Evolutionary conservation across 805 yeast genomes (phyloP).

Genomic region (Naumovozyma dairenensis): DNA sequence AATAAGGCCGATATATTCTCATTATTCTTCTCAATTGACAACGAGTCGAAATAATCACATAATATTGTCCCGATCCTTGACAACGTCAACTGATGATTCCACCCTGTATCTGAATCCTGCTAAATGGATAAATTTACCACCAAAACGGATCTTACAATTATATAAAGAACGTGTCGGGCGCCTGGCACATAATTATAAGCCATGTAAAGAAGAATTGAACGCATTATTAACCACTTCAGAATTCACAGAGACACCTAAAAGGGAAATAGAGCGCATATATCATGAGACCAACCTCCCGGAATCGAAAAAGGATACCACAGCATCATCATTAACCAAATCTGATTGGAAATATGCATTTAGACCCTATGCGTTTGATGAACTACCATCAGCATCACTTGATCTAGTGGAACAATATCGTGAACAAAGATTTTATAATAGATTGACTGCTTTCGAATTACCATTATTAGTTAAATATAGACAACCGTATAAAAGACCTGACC

Average conservation of each 20-base stretch:
- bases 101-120: constrained; percentile 48
- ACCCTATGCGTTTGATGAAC: constrained; percentile 52
- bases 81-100: not conserved
- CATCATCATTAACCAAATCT: not conserved
- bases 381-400: constrained; percentile 63
- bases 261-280: constrained; percentile 31
- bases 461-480: constrained; percentile 66
- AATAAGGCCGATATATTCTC: no score
- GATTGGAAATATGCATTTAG: constrained; percentile 6
- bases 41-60: no score
- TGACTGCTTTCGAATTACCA: constrained; percentile 91
- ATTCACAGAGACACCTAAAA: constrained; percentile 32
- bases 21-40: no score
- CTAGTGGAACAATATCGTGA: constrained; percentile 62
- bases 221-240: constrained; percentile 44
- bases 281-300: constrained; percentile 6
- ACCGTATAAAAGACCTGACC: constrained; percentile 44
- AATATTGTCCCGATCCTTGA: no score
- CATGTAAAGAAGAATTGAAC: constrained; percentile 42
- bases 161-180: constrained; percentile 48
- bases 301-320: no score
- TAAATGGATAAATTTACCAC: constrained; percentile 60
- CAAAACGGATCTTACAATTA: constrained; percentile 50
- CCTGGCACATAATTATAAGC: constrained; percentile 43
- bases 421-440: constrained; percentile 64